Percentiles rank a stretch among this genome's conserved stretches.
Conservation (phyloP, 441 rosid genomes). For the Pelargonium fulgidum region DNA sequence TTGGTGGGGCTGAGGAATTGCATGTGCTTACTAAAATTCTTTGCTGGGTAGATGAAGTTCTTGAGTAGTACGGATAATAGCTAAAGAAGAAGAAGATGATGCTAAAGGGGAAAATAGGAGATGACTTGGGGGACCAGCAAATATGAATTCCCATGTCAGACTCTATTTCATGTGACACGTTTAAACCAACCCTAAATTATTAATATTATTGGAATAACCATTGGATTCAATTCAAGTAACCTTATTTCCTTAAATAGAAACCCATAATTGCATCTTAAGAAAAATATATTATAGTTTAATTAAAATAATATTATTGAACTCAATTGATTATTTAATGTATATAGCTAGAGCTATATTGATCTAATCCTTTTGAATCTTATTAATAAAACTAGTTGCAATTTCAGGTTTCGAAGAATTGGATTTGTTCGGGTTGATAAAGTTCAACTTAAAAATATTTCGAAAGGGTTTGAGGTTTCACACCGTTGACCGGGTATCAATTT, state of each 20-base stretch:
- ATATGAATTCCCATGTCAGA: not conserved
- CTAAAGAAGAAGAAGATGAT: not conserved
- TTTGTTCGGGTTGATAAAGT: too few species aligned
- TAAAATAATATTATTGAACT: too few species aligned
- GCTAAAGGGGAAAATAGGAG: not conserved
- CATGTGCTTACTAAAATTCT: not conserved
- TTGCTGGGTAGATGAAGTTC: not conserved
- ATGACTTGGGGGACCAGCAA: slow-evolving; percentile 2
- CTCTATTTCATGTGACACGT: slow-evolving; percentile 4
- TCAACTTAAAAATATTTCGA: too few species aligned
- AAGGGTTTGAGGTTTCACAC: too few species aligned
- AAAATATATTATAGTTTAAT: too few species aligned
- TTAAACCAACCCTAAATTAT: not conserved
- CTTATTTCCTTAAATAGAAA: not conserved
- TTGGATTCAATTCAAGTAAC: too few species aligned
- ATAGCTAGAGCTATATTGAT: too few species aligned
- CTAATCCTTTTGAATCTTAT: too few species aligned
- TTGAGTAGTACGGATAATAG: not conserved
- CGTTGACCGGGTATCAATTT: too few species aligned
- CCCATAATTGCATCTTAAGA: not conserved
- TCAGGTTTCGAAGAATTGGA: too few species aligned
- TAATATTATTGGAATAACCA: not conserved
- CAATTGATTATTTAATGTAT: too few species aligned
- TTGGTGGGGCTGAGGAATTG: not conserved
- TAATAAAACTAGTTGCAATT: too few species aligned